Evolutionary conservation across 176 grass and related monocot species (phyloP), one percentile per base, ranked within the genome.

Genomic region (Lolium rigidum): DNA sequence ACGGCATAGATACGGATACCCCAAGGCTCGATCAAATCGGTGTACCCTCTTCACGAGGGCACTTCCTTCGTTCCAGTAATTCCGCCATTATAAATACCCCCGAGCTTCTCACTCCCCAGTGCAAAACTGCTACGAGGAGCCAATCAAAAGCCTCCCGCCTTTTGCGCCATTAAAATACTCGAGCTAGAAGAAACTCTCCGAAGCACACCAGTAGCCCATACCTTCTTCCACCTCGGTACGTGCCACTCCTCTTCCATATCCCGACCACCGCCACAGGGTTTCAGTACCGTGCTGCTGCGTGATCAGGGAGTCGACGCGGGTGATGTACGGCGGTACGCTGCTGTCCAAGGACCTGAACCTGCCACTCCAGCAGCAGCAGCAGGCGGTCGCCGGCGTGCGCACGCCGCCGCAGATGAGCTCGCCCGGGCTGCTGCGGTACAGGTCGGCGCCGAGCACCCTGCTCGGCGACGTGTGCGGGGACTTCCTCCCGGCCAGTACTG

Each of bases 331-430:
- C 60, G 86, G 31, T 35, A 35, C 90, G 3, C 39, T 84, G 52
- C 78, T 85, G 90, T 49, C 89, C 81, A 99, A 94, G 79, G 97
- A 99, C 87, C 97, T 94, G 14, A 96, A 96, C 90, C 78, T 92
- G 78, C 88, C 90, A 65, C 41, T 70, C 41, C 87, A 85, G 4
- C 41, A 83, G 15, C 87, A 85, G 4, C 41, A 83, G 15, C 79
- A 56, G 57, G 41, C 35, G 18, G 61, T 20, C 1, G 38, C 49
- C 4, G 44, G 68, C 1, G 83, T 85, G 18, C 57, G 82, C 24
- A 72, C 82, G 68, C 68, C 82, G 41, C 83, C 60, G 78, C 91
- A 95, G 90, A 94, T 96, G 93, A 94, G 84, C 79, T 92, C 86
- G 5, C 69, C 89, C 24, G 88, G 96, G 5, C 55, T 98, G 78